Conservation (phyloP, 208 protist species). For the Leishmania martiniquensis region DNA sequence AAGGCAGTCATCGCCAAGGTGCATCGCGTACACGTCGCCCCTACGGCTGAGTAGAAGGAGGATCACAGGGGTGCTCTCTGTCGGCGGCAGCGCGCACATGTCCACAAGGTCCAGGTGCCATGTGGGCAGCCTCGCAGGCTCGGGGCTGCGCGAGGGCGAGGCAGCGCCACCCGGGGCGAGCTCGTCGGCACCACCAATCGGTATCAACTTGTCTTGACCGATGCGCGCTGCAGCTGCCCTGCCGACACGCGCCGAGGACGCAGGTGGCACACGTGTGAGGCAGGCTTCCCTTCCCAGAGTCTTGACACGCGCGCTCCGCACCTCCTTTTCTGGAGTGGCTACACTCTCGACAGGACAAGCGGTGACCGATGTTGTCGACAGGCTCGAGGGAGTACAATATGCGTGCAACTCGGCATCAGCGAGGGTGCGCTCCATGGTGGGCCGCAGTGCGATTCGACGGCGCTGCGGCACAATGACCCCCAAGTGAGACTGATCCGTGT, state of each 20-base stretch:
- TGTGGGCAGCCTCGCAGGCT: background rate
- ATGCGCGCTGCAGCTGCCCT: background rate
- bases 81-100: constrained; percentile 53
- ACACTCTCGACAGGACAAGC: too few relatives aligned
- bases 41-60: constrained; percentile 64
- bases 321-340: background rate
- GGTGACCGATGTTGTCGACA: background rate
- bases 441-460: constrained; percentile 30
- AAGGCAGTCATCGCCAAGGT: constrained; percentile 41
- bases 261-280: background rate
- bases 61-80: constrained; percentile 51
- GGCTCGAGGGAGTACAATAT: background rate
- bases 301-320: background rate
- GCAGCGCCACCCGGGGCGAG: background rate
- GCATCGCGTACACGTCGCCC: constrained; percentile 75
- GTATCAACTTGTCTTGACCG: constrained; percentile 8
- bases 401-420: constrained; percentile 10
- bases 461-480: constrained; percentile 42
- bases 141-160: background rate
- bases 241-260: background rate
- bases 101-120: constrained; percentile 46
- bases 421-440: constrained; percentile 23
- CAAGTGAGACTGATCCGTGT: constrained; percentile 34
- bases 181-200: background rate
- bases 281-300: background rate